phyloP scores from a whole-genome alignment of 176 grass and related monocot genomes.

The Oryza officinalis region DNA sequence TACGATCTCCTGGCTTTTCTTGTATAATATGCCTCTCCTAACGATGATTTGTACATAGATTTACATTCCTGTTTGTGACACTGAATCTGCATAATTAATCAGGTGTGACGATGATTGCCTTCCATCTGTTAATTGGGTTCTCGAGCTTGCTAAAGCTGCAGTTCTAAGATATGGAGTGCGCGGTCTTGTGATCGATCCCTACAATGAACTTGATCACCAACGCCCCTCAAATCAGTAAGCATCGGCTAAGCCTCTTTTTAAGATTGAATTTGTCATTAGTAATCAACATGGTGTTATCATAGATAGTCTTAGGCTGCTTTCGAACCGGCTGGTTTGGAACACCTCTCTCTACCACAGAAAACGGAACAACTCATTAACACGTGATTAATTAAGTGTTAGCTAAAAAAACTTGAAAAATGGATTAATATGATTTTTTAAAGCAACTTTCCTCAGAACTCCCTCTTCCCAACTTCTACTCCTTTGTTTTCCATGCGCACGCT shows the following conservation, averaged over 20 bases:
- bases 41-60: neutral
- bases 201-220: slow-evolving; percentile 99
- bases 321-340: too few relatives aligned
- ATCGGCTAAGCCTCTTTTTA: neutral
- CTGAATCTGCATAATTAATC: slow-evolving; percentile 12
- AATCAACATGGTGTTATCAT: neutral
- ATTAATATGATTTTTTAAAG: too few relatives aligned
- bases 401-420: too few relatives aligned
- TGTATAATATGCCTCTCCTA: neutral
- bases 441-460: too few relatives aligned
- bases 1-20: slow-evolving; percentile 2
- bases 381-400: too few relatives aligned
- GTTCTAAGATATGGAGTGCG: slow-evolving; percentile 83
- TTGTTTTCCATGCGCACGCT: too few relatives aligned
- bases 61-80: slow-evolving; percentile 8
- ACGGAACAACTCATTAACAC: too few relatives aligned
- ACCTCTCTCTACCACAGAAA: too few relatives aligned
- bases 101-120: slow-evolving; percentile 92
- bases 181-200: slow-evolving; percentile 97
- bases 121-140: slow-evolving; percentile 87
- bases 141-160: slow-evolving; percentile 80
- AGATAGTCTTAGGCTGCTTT: neutral
- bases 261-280: neutral
- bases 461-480: too few relatives aligned
- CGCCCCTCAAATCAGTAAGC: slow-evolving; percentile 71